Base-by-base conservation (phyloP, 768 basidiomycete genomes). In the Leucocoprinus sp. region DNA sequence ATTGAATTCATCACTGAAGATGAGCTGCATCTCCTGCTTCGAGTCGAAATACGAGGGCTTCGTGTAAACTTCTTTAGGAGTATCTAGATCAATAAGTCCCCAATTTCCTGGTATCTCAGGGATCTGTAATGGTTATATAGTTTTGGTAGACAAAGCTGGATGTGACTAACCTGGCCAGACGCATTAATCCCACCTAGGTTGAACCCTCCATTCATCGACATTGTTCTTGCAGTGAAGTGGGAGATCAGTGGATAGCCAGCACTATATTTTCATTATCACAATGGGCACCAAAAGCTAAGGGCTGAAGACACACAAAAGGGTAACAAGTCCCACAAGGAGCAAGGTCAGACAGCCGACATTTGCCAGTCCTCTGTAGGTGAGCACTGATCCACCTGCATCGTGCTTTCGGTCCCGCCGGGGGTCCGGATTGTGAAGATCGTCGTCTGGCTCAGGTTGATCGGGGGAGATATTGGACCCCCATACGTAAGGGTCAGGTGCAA, bases 1-100 rank as follows among this genome's bases (percentile, higher is more conserved):
- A 48, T 93, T 81, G 64, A 93, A 93, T 61, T 93, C 92, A 61
- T 93, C 91, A 31, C 85, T 88, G 61, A 90, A 93, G 3, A 91
- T 80, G 9, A 95, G 72, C 45, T 81, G 77, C 61, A 81, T 53
- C 52, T 72, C 60, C 42, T 72, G 62, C 8, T 67, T 64, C 18
- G 82, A 72, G 53, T 82, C 70, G 15, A 60, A 55, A 53, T 74
- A 80, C 4, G 79, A 77, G 5, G 61, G 54, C 28, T 69, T 70
- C 9, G 76, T 75, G 59, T 78, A 68, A n/a, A 68, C 73, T 33
- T 71, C 60, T 52, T 66, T 51, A 1, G 88, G 88, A 2, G 92
- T 95, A 22, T 87, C 78, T 22, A 70, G 54, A 60, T 93, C 90
- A 52, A 93, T 84, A 23, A 91, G 63, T 11, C 78, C 80, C 58